phyloP scores from a whole-genome alignment of 2,329 filamentous ascomycete species.

The Phaeoacremonium minimum region DNA sequence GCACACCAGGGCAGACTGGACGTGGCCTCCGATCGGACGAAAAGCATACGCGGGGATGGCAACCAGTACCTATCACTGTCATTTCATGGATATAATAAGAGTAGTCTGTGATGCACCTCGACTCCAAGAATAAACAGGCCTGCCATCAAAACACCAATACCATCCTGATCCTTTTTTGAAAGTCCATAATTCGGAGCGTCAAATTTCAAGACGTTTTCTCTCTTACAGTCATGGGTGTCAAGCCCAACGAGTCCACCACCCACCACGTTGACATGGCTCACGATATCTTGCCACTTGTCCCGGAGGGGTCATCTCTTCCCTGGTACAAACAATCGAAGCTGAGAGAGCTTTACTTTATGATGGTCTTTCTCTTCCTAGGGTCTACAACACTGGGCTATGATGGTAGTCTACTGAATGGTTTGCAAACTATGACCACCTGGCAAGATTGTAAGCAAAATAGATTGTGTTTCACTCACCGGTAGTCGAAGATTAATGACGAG shows the following conservation, averaged over 20 bases:
- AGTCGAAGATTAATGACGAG: neutral
- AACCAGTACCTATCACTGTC: too few relatives aligned
- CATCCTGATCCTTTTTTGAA: too few relatives aligned
- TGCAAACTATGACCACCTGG: slow-evolving; percentile 40
- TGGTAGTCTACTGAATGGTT: slow-evolving; percentile 39
- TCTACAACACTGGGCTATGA: slow-evolving; percentile 32
- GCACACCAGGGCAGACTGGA: neutral
- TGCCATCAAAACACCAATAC: too few relatives aligned
- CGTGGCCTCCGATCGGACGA: neutral
- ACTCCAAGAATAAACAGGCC: too few relatives aligned
- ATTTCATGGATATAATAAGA: too few relatives aligned
- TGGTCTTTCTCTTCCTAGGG: slow-evolving; percentile 25
- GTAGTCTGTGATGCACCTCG: too few relatives aligned
- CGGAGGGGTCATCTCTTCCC: slow-evolving; percentile 10
- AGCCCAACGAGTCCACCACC: neutral
- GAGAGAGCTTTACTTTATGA: slow-evolving; percentile 22
- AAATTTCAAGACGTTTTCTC: too few relatives aligned
- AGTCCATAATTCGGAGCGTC: too few relatives aligned
- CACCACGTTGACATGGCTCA: neutral
- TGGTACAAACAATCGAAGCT: slow-evolving; percentile 25
- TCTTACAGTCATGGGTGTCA: neutral
- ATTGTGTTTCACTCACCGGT: neutral
- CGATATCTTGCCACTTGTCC: neutral
- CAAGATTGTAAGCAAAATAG: slow-evolving; percentile 11
- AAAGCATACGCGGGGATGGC: neutral